Conservation (phyloP, 495 filamentous ascomycete species). For the Hypoxylon perforatum region DNA sequence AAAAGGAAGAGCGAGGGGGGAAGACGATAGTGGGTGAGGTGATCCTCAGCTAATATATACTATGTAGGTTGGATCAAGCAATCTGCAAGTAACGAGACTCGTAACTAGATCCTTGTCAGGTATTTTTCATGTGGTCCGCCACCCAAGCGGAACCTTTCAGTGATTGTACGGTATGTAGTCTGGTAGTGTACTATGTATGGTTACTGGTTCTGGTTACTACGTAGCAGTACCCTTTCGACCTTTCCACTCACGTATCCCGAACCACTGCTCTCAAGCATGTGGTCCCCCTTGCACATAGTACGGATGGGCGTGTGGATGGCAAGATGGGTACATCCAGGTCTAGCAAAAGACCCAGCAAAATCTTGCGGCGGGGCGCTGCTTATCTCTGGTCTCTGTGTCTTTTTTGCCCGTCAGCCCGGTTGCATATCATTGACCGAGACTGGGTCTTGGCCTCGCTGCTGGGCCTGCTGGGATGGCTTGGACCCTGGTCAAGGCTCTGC, state of each 20-base stretch:
- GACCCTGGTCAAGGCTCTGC: not conserved
- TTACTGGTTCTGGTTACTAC: too few species aligned
- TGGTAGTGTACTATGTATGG: too few species aligned
- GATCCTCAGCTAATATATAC: conserved; percentile 36
- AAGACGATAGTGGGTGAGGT: conserved; percentile 12
- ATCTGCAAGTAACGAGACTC: conserved; percentile 30
- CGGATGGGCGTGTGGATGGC: too few species aligned
- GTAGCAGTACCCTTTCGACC: conserved; percentile 22
- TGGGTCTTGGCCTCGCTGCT: conserved; percentile 3
- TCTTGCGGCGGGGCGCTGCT: conserved; percentile 21
- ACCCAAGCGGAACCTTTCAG: not conserved
- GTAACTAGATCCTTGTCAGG: conserved; percentile 12
- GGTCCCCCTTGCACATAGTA: too few species aligned
- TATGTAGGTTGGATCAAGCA: conserved; percentile 2
- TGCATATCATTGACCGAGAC: conserved; percentile 33
- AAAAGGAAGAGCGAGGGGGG: conserved; percentile 5
- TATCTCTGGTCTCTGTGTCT: conserved; percentile 28
- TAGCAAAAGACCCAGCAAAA: not conserved
- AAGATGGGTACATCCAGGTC: too few species aligned
- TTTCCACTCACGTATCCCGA: conserved; percentile 2
- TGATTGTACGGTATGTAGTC: conserved; percentile 1
- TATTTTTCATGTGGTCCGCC: too few species aligned
- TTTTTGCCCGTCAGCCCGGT: conserved; percentile 9
- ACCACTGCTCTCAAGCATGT: too few species aligned
- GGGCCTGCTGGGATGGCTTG: not conserved